Percentiles rank a stretch among this genome's conserved stretches.
These are phyloP conservation scores for Trichophyton benhamiae DNA, from an alignment of 2,329 filamentous ascomycete genomes.

Conservation along the genomic window DNA sequence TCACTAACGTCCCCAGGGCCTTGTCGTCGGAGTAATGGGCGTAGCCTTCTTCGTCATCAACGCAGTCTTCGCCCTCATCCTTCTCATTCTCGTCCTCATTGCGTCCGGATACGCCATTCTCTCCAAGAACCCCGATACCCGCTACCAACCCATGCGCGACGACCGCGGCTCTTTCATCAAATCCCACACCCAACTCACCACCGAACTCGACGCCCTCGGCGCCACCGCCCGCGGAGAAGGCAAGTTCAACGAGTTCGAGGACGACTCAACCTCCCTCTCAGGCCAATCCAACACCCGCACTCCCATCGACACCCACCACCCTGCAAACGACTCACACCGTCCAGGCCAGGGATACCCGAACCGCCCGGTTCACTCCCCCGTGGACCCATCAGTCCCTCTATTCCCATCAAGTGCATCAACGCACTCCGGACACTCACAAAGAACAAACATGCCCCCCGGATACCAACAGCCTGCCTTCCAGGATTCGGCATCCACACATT, in stretches of 20 bases:
- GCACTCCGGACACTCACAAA: slow-evolving; percentile 21
- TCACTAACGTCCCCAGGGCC: slow-evolving; percentile 33
- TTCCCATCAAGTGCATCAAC: slow-evolving; percentile 34
- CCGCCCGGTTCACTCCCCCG: slow-evolving; percentile 37
- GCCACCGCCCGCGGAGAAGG: slow-evolving; percentile 74
- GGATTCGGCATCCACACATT: slow-evolving; percentile 9
- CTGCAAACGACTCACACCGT: neutral
- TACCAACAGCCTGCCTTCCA: slow-evolving; percentile 22
- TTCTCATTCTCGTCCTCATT: slow-evolving; percentile 70
- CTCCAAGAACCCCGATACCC: slow-evolving; percentile 85
- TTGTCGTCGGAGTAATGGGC: slow-evolving; percentile 79
- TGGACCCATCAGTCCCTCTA: slow-evolving; percentile 35
- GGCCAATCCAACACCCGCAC: slow-evolving; percentile 43
- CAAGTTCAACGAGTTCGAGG: slow-evolving; percentile 61
- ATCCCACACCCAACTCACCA: slow-evolving; percentile 73
- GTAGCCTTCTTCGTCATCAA: slow-evolving; percentile 83
- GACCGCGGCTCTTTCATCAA: slow-evolving; percentile 97
- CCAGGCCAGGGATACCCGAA: slow-evolving; percentile 18
- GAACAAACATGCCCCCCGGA: slow-evolving; percentile 22
- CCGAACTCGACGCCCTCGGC: slow-evolving; percentile 79
- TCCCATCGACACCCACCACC: slow-evolving; percentile 20
- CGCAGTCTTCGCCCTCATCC: slow-evolving; percentile 66
- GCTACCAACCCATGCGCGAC: slow-evolving; percentile 93
- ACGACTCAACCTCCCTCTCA: slow-evolving; percentile 52
- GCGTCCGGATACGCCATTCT: slow-evolving; percentile 68